Conservation (phyloP, 2,329 filamentous ascomycete genomes). For the Sclerotinia borealis region DNA sequence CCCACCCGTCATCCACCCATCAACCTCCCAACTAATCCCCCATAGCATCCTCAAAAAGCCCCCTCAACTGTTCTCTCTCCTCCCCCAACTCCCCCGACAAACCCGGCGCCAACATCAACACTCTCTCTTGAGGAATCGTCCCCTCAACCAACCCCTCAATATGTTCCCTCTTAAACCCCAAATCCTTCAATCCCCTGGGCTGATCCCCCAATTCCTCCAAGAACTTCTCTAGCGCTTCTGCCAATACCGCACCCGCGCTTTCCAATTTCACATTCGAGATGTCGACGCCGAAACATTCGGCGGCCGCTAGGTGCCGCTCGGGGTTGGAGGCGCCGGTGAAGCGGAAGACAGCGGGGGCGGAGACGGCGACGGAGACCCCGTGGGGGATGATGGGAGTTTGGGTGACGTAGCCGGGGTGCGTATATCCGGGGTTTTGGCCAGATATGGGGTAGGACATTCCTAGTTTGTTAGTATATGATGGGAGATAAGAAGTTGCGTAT, state of each 20-base stretch:
- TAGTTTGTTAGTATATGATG: constrained; percentile 27
- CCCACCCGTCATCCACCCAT: not conserved
- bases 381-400: constrained; percentile 80
- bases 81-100: constrained; percentile 62
- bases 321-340: constrained; percentile 92
- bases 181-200: constrained; percentile 72
- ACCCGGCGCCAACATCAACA: constrained; percentile 85
- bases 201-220: constrained; percentile 81
- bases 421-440: constrained; percentile 87
- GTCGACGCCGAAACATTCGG: constrained; percentile 87
- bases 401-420: constrained; percentile 80
- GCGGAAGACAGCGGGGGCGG: constrained; percentile 85
- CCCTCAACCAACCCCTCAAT: constrained; percentile 85
- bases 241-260: constrained; percentile 81
- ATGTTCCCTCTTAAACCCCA: constrained; percentile 73
- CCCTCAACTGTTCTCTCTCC: constrained; percentile 66
- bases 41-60: constrained; percentile 60
- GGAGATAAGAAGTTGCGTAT: not conserved
- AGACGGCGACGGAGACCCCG: constrained; percentile 90
- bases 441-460: constrained; percentile 98
- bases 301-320: constrained; percentile 81
- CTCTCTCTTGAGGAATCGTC: constrained; percentile 84
- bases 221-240: constrained; percentile 77
- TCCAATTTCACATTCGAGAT: constrained; percentile 81
- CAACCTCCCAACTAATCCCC: constrained; percentile 14